These are phyloP conservation scores for Phytophthora tentaculata DNA, from an alignment of 352 stramenopile species.

Conservation along the genomic window DNA sequence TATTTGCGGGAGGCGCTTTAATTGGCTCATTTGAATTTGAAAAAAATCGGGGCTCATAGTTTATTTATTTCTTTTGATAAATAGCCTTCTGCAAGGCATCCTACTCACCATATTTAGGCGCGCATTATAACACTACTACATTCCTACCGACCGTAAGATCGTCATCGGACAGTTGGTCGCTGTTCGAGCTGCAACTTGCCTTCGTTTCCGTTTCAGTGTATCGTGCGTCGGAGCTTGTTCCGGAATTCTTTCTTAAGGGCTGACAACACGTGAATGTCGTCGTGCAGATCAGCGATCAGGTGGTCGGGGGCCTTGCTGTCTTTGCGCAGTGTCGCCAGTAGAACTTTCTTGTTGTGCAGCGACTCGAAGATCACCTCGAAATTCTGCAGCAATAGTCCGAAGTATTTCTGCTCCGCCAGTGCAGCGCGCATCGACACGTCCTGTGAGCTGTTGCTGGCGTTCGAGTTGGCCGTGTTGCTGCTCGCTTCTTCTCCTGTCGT, in stretches of 20 bases:
- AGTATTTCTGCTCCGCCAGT: constrained; percentile 85
- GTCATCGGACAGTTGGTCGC: neutral
- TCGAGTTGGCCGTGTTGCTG: constrained; percentile 57
- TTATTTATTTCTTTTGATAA: no score
- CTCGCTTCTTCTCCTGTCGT: constrained; percentile 76
- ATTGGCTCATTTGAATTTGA: constrained; percentile 16
- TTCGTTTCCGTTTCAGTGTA: constrained; percentile 46
- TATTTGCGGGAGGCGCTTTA: constrained; percentile 3
- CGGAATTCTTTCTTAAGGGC: constrained; percentile 82
- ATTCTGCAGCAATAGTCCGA: constrained; percentile 81
- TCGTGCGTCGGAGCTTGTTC: constrained; percentile 71
- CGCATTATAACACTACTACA: constrained; percentile 6
- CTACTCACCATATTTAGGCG: constrained; percentile 10
- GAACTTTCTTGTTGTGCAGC: constrained; percentile 86
- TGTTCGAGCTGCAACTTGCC: no score
- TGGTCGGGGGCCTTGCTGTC: constrained; percentile 72
- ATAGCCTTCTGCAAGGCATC: constrained; percentile 8
- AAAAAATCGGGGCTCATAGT: neutral
- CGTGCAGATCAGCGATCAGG: constrained; percentile 76
- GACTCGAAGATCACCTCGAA: constrained; percentile 87
- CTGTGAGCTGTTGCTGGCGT: constrained; percentile 50
- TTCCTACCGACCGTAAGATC: neutral
- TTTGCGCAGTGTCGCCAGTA: constrained; percentile 73
- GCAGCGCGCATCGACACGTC: constrained; percentile 58
- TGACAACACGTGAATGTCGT: constrained; percentile 84